Evolutionary conservation across 805 yeast genomes (phyloP), one percentile per base, ranked within the genome.

Genomic region (Saccharomycopsis javanensis): DNA sequence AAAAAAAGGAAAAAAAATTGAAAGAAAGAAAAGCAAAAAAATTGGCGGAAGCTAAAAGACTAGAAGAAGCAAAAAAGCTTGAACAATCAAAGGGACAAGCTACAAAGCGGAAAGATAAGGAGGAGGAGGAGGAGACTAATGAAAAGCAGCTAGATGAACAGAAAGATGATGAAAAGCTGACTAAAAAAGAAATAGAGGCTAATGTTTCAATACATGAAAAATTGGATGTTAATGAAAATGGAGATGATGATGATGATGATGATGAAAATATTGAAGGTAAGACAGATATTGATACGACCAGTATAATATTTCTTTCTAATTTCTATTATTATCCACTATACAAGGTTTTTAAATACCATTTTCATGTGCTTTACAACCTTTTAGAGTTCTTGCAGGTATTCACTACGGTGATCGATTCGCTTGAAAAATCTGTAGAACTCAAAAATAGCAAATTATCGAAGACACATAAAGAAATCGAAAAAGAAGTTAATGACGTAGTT

Each of bases 401-500:
- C 13, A 60, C 61, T 6, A 56, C 59, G 8, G 35, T 34, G 30
- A 18, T 52, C 15, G 53, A 56, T 10, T 35, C 53, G 3, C 13
- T 56, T 5, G 28, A 27, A 20, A 27, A 45, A 37, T 20, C 35
- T 5, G 34, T 52, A 3, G 55, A 45, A 13, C 31, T 16, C 11
- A 13, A 37, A 28, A 37, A 20, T 27, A 38, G 18, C 18, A 34
- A 30, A 30, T 23, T 35, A 1, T 28, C 35, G 7, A 34, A 46
- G 45, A 18, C 54, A 23, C 45, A 10, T 13, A 57, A 53, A 25
- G 53, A 53, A 16, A 53, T 25, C 18, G 55, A 51, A 28, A 52
- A 35, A 10, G 54, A 75, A 78, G 46, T 50, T n/a, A 50, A 55
- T 8, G 11, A 18, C 7, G 28, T 42, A 10, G 55, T 57, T 30